These are phyloP conservation scores for Corymbia maculata DNA, from an alignment of 345 rosid genomes.

Conservation along the genomic window DNA sequence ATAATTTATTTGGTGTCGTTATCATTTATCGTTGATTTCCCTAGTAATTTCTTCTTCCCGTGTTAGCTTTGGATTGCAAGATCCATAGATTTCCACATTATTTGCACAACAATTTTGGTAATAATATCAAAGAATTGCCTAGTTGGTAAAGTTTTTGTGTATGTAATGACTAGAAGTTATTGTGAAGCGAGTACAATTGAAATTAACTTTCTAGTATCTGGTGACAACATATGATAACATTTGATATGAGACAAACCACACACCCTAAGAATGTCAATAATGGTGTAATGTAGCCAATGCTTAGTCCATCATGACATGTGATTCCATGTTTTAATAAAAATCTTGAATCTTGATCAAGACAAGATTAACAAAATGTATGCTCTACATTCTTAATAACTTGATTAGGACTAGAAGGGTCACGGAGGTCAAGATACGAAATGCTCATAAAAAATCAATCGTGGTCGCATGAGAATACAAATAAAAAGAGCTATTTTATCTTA, in stretches of 20 bases:
- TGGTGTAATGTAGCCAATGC: background rate
- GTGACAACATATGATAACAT: background rate
- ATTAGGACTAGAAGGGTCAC: background rate
- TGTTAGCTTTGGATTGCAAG: background rate
- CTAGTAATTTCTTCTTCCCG: too few species aligned
- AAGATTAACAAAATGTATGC: background rate
- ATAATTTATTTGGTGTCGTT: rapidly evolving
- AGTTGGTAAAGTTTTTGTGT: background rate
- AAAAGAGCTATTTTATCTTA: background rate
- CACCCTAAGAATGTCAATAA: background rate
- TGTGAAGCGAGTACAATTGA: background rate
- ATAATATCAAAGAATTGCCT: background rate
- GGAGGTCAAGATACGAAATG: background rate
- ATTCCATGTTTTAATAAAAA: rapidly evolving
- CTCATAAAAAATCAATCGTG: background rate
- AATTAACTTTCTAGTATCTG: rapidly evolving
- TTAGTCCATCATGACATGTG: background rate
- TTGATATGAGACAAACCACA: background rate
- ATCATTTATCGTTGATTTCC: rapidly evolving
- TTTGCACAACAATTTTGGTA: rapidly evolving
- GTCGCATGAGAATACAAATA: background rate
- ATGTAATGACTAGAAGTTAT: too few species aligned
- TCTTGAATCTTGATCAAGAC: background rate
- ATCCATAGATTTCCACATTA: rapidly evolving
- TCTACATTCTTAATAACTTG: background rate